Base-by-base conservation (phyloP, 306 rosid genomes). In the Lathyrus sativus region DNA sequence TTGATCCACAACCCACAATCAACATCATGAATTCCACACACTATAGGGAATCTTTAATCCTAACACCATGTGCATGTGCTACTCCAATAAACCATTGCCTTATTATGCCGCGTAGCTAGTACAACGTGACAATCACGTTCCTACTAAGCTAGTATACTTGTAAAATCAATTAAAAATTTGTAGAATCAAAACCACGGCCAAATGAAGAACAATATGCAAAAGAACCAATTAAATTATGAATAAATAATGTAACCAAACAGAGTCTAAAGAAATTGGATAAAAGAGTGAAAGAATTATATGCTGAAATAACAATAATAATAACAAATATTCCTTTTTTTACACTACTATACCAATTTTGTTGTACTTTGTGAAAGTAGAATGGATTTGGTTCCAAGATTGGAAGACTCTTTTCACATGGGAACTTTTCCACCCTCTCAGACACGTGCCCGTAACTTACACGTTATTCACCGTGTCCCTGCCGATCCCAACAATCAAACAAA, bases 401-500 rank as follows among this genome's bases (percentile, higher is more conserved):
- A 80, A 61, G 54, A 65, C 51, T 45, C 74, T 35, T 11, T 66
- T 71, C 85, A 83, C 90, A 83, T 77, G 85, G 76, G 81, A 10
- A 33, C 74, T 77, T 81, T 64, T 44, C 43, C 61, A 81, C 46
- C 79, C 55, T 65, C 81, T 63, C 76, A 71, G 54, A 83, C 85
- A 74, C 81, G 80, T 83, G 86, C 72, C 81, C 67, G 76, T 78
- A 64, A 74, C 74, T 77, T 68, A 53, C 78, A 79, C 83, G 79
- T 66, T 79, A 73, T 57, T 85, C 55, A 54, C 74, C 35, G 41
- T 56, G 74, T 72, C 56, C 41, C 71, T 37, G 48, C 62, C 54
- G 37, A 65, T 1, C 73, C 77, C 74, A 63, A 68, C 81, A 74
- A 65, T 67, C 68, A 48, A 73, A 69, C 75, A 48, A 54, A 72